Evolutionary conservation across 495 filamentous ascomycete genomes (phyloP), one percentile per base, ranked within the genome.

Genomic region (Jackrogersella minutella): DNA sequence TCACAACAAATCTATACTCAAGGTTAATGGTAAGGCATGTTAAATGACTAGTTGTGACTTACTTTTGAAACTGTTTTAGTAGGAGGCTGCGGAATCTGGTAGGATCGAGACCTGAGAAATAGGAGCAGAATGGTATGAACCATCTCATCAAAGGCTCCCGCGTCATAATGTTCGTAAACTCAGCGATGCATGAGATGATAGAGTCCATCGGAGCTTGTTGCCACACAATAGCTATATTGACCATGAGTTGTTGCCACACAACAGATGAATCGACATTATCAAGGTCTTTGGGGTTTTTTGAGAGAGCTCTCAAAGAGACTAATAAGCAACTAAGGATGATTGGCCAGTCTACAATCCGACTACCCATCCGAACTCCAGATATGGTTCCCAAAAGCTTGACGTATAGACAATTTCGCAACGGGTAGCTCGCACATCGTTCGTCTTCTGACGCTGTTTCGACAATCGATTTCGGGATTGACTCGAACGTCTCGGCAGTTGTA

Each of bases 51-150:
- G n/a, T 2, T 22, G n/a, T 9, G n/a, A 16, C 77, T 67, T 71
- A 91, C 88, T 84, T 91, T 72, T 93, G 89, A 64, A 98, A 91
- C 66, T 91, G 86, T 49, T 91, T 91, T 10, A 92, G 79, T 9
- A 96, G 78, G 9, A 97, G 81, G 51, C 85, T 85, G 40, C 87
- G 81, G 73, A 98, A 99, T 39, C 91, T 83, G 54, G 94, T 90
- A 8, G 82, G 71, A 40, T 90, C 87, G 57, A 93, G 78, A 37
- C 91, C 85, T 0, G 89, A 85, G 64, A 93, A 87, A 30, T 91
- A 88, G 11, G 88, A 87, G 73, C 91, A 97, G 71, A 97, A 97
- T 4, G 86, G 81, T 44, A 97, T 79, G 75, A 98, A 98, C 78
- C 87, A 85, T 51, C 73, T 73, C 60, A 87, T 85, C 51, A 91